A percentile compares a stretch with the other conserved stretches of the same genome.
phyloP scores from a whole-genome alignment of 495 filamentous ascomycete genomes.

The Tuber calosporum region DNA sequence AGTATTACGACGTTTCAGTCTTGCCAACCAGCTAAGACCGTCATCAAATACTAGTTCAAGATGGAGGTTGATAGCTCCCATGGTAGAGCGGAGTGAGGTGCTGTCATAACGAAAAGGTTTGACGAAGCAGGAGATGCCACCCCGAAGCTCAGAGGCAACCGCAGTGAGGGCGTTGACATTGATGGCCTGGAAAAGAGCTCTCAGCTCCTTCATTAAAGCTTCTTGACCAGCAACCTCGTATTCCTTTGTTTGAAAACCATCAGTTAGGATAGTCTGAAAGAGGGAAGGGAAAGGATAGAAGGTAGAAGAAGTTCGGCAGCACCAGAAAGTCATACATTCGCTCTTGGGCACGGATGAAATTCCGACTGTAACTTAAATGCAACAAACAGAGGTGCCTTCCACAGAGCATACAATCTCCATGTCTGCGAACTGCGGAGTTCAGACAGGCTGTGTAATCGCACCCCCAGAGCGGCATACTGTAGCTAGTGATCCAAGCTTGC shows the following conservation, averaged over 20 bases:
- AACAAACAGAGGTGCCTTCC: conserved; percentile 28
- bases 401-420: conserved; percentile 34
- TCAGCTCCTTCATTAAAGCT: conserved; percentile 21
- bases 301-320: not conserved
- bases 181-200: conserved; percentile 12
- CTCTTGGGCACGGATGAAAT: conserved; percentile 35
- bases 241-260: conserved; percentile 13
- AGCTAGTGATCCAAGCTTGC: not conserved
- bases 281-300: not conserved
- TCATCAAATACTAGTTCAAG: conserved; percentile 41
- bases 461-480: conserved; percentile 21
- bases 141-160: conserved; percentile 22
- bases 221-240: conserved; percentile 27
- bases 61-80: conserved; percentile 39
- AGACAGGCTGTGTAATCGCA: conserved; percentile 33
- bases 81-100: conserved; percentile 11
- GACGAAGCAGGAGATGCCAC: conserved; percentile 21
- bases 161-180: conserved; percentile 12
- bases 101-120: not conserved
- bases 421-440: conserved; percentile 30
- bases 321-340: conserved; percentile 17
- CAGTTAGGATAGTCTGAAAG: not conserved
- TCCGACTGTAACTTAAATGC: conserved; percentile 23
- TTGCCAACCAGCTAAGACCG: conserved; percentile 41
- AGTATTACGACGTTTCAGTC: conserved; percentile 31